Evolutionary conservation across 306 rosid genomes (phyloP).

Genomic region (Cucurbita pepo): DNA sequence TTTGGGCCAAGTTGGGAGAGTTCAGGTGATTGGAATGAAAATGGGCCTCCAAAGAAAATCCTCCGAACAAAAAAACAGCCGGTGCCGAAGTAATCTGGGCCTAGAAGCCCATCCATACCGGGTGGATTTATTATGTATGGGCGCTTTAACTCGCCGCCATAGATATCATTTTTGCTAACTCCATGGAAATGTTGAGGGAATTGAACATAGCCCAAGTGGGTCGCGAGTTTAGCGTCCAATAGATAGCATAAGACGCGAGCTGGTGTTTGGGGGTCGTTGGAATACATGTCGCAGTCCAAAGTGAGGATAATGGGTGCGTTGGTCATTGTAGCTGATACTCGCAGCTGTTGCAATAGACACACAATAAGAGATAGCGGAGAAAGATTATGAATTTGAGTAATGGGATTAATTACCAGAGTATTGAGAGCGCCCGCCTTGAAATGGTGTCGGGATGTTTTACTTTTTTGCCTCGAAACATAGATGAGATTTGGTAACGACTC

Average conservation of each 20-base stretch:
- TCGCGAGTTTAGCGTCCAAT: background rate
- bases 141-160: background rate
- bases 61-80: constrained; percentile 20
- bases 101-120: constrained; percentile 20
- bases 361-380: background rate
- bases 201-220: constrained; percentile 14
- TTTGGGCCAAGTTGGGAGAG: constrained; percentile 2
- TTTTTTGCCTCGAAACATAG: constrained; percentile 27
- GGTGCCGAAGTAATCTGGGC: constrained; percentile 14
- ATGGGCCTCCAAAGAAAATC: constrained; percentile 24
- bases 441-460: constrained; percentile 13
- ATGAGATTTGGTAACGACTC: constrained; percentile 23
- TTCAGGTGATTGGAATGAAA: background rate
- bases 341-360: constrained; percentile 8
- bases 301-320: constrained; percentile 27
- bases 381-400: no score
- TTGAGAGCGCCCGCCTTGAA: constrained; percentile 43
- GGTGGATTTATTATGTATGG: background rate
- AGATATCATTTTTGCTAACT: background rate
- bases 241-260: constrained; percentile 16
- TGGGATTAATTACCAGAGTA: constrained; percentile 10
- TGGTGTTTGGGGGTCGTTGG: constrained; percentile 25
- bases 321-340: constrained; percentile 26
- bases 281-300: constrained; percentile 21
- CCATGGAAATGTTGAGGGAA: constrained; percentile 15